Base-by-base conservation (phyloP, 139 green algal genomes). In the Picochlorum sp. region DNA sequence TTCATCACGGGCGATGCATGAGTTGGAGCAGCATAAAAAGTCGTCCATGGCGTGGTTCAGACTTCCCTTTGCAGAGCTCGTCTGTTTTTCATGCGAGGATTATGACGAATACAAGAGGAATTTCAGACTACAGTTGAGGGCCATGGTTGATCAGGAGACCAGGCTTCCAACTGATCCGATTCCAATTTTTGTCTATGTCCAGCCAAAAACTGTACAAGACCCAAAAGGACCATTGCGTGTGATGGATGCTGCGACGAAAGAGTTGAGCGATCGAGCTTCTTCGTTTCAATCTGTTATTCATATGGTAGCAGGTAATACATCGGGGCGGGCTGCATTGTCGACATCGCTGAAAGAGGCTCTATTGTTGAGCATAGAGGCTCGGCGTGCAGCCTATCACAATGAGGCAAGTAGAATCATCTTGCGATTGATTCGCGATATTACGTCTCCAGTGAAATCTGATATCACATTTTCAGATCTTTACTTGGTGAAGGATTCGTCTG, bases 401-500 rank as follows among this genome's bases (percentile, higher is more conserved):
- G 83, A 90, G 78, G 87, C 86, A 49, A 2, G 78, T 26, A 18
- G 37, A 44, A 38, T 45, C 15, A 41, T 66, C 13, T 16, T 54
- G 47, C 47, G 47, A 20, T 54, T 54, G 13, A 54, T 54, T 21
- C 47, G 47, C 6, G 47, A 54, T 24, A 54, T 20, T 9, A 54
- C 60, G 14, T 16, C 60, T 23, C 14, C 37, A 24, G 45, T 31
- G 10, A 20, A 54, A 13, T 50, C 26, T 38, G 24, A 47, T 15
- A 41, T 56, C 10, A 70, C 38, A 61, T 95, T 97, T 66, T 63
- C 70, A 23, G 83, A 68, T 15, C 79, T 96, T 6, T 96, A 84
- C 71, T 72, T 95, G 37, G 79, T 92, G 10, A 94, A 95, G 71
- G 90, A 97, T 77, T 85, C 77, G 57, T 49, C 60, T 45, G 71